phyloP scores from a whole-genome alignment of 768 basidiomycete species.

The Lactarius vividus region DNA sequence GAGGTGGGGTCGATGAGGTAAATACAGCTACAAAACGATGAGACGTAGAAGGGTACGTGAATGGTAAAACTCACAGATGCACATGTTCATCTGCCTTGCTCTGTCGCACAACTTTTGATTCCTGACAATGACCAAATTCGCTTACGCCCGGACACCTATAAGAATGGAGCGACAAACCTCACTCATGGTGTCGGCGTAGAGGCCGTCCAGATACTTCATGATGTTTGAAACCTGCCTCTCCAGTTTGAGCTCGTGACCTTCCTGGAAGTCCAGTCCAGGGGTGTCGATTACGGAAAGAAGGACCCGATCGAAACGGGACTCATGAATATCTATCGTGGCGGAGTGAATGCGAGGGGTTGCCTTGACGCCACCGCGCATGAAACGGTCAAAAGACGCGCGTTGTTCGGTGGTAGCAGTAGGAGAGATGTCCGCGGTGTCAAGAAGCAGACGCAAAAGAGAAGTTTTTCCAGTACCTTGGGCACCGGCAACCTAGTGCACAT shows the following conservation, averaged over 20 bases:
- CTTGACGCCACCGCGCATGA: conserved; percentile 59
- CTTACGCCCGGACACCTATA: neutral
- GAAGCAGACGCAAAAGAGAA: conserved; percentile 70
- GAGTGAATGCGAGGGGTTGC: conserved; percentile 62
- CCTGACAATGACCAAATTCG: conserved; percentile 42
- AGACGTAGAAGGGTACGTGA: neutral
- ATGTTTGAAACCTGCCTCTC: conserved; percentile 74
- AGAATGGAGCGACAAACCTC: conserved; percentile 50
- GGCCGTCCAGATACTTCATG: conserved; percentile 75
- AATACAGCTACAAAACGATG: conserved; percentile 54
- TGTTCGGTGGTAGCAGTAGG: conserved; percentile 76
- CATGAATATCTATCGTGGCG: conserved; percentile 77
- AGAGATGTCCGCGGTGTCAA: conserved; percentile 83
- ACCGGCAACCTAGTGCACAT: conserved; percentile 61
- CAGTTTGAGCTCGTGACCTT: conserved; percentile 70
- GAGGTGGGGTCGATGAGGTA: conserved; percentile 82
- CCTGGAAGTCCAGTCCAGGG: conserved; percentile 74
- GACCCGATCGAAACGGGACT: conserved; percentile 77
- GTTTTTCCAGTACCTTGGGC: conserved; percentile 84
- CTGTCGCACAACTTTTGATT: conserved; percentile 84
- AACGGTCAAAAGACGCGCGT: conserved; percentile 57
- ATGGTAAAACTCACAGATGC: conserved; percentile 62
- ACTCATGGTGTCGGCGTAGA: conserved; percentile 83
- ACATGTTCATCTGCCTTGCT: conserved; percentile 89
- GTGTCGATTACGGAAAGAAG: conserved; percentile 82